Conservation (phyloP, 2,329 filamentous ascomycete genomes). For the Neonectria hederae region DNA sequence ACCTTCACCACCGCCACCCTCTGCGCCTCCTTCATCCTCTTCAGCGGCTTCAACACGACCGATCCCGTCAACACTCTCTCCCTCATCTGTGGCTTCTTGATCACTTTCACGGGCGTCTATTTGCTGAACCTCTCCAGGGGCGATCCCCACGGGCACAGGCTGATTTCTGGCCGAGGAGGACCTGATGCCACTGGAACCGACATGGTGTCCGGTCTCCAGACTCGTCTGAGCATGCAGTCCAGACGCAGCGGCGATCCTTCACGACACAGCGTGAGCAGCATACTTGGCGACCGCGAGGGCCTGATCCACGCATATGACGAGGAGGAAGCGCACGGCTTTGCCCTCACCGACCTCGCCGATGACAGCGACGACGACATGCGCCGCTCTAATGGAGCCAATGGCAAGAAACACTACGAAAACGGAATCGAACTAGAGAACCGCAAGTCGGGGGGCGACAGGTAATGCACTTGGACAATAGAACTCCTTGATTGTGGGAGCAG, state of each 20-base stretch:
- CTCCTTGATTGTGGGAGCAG: slow-evolving; percentile 15
- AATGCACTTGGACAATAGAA: slow-evolving; percentile 34
- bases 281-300: slow-evolving; percentile 77
- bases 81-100: slow-evolving; percentile 89
- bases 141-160: slow-evolving; percentile 81
- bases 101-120: slow-evolving; percentile 96
- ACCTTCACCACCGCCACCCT: slow-evolving; percentile 96
- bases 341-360: slow-evolving; percentile 80
- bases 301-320: slow-evolving; percentile 91
- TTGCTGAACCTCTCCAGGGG: slow-evolving; percentile 93
- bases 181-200: slow-evolving; percentile 90
- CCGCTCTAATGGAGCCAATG: slow-evolving; percentile 53
- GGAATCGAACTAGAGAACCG: slow-evolving; percentile 62
- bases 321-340: slow-evolving; percentile 78
- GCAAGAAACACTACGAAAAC: slow-evolving; percentile 53
- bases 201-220: slow-evolving; percentile 87
- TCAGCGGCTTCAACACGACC: slow-evolving; percentile 94
- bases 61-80: slow-evolving; percentile 93
- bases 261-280: slow-evolving; percentile 71
- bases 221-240: slow-evolving; percentile 91
- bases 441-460: slow-evolving; percentile 52
- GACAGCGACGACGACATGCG: slow-evolving; percentile 73
- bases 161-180: slow-evolving; percentile 68
- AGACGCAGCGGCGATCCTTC: slow-evolving; percentile 76
- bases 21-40: slow-evolving; percentile 94